Evolutionary conservation across 129 eudicot species (phyloP), one percentile per base, ranked within the genome.

Genomic region (Oenanthe sinensis): DNA sequence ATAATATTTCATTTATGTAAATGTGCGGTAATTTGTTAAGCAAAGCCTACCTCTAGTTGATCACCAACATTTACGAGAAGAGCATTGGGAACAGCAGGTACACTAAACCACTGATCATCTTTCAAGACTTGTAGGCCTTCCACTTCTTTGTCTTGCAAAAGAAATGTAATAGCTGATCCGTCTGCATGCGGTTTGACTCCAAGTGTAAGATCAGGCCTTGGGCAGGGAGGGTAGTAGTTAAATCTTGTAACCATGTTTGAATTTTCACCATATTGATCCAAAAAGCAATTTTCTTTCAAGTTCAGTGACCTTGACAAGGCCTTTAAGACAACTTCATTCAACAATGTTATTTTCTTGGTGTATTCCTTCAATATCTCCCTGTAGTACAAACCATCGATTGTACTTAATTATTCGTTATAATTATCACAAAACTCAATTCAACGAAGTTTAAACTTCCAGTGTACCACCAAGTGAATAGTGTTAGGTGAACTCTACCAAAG

Each of bases 91-190:
- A 80, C 8, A 13, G 74, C 71, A 22, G 92, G 88, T 36, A 89
- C 87, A 14, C 54, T 52, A 75, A 75, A 85, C 93, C 93, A 89
- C 46, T 81, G 77, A 63, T 82, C 83, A 74, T 86, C 89, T 82
- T 78, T 84, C 24, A 77, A 70, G 16, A 86, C 78, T 80, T 89
- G 90, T 68, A 89, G 88, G 79, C 88, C 92, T 71, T 84, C 82
- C 4, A 89, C 88, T 80, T 89, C 58, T 40, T 82, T 78, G 81
- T 89, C 92, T 37, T 89, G 92, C 46, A 89, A 58, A 43, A 89
- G 88, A 50, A 89, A 65, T 42, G 92, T 89, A 39, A 86, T 43
- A 22, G 85, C 76, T 14, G 90, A 79, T 63, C 82, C 89, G 79
- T 89, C 92, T 17, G 87, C 88, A 13, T 86, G 88, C 6, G 86